Evolutionary conservation across 2,329 filamentous ascomycete genomes (phyloP), one percentile per base, ranked within the genome.

Genomic region (Phoma herbarum): DNA sequence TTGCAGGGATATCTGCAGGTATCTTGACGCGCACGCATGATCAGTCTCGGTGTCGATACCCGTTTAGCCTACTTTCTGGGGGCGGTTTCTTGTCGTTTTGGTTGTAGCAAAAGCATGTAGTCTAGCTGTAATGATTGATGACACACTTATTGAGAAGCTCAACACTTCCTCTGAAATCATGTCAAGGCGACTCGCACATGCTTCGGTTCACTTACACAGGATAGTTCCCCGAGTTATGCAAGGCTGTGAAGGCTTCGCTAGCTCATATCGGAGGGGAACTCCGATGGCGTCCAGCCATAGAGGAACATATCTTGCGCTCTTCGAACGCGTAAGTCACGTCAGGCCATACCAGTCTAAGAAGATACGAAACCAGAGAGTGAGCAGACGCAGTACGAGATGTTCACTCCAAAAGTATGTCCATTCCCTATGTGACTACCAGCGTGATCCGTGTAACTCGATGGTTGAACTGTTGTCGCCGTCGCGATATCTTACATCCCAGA

Each of bases 1-100:
- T 29, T 56, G 52, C 23, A 45, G 46, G 46, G 52, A 56, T 20
- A 50, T 50, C 8, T 56, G 52, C 14, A 44, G 41, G 29, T 56
- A 50, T 39, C 18, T 56, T 2, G 37, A 56, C 20, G 23, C 39
- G 3, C 28, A 56, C 31, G 35, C 43, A 31, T 43, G 26, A 45
- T 37, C 26, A 2, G 28, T 31, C 5, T 16, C 8, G n/a, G 3
- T 23, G 26, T 6, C 33, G 26, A 43, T 43, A 26, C 41, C 41
- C 41, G 4, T 26, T 14, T 43, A 20, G 37, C 23, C 18, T 28
- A 9, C 26, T 28, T 9, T 28, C 12, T 23, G 37, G 37, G 12
- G 18, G 11, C n/a, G n/a, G 37, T 6, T 22, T 41, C 18, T 5
- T 20, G 4, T 22, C 4, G 4, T 20, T 41, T 22, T 18, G 12